A percentile compares a stretch with the other conserved stretches of the same genome.
Conservation (phyloP, 495 filamentous ascomycete species). For the Talaromyces stipitatus region DNA sequence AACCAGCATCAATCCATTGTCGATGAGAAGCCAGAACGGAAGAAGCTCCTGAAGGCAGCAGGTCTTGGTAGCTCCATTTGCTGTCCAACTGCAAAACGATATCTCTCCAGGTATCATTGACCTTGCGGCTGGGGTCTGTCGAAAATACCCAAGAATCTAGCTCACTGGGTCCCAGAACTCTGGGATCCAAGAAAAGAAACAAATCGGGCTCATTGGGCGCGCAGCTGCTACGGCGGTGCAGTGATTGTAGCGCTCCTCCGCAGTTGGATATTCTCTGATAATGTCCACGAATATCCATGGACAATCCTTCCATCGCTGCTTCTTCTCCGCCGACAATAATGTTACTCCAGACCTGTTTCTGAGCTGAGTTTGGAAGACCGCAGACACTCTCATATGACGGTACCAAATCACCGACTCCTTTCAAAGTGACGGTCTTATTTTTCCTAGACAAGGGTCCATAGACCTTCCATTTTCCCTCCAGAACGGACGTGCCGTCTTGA, state of each 20-base stretch:
- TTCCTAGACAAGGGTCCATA: slow-evolving; percentile 28
- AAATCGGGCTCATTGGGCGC: slow-evolving; percentile 23
- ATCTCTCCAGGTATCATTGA: slow-evolving; percentile 45
- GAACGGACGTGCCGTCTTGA: slow-evolving; percentile 10
- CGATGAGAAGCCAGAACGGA: not conserved
- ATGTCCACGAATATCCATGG: slow-evolving; percentile 41
- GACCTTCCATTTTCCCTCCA: slow-evolving; percentile 46
- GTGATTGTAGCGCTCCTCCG: slow-evolving; percentile 53
- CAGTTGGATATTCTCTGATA: slow-evolving; percentile 56
- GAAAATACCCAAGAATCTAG: slow-evolving; percentile 63
- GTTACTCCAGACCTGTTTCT: slow-evolving; percentile 31
- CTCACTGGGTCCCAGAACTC: slow-evolving; percentile 30
- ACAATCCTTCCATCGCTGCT: slow-evolving; percentile 20
- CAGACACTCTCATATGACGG: slow-evolving; percentile 22
- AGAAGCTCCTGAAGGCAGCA: not conserved
- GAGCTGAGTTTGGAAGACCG: slow-evolving; percentile 29
- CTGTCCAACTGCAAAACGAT: slow-evolving; percentile 35
- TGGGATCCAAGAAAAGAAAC: slow-evolving; percentile 62
- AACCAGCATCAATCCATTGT: not conserved
- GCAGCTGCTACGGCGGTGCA: slow-evolving; percentile 40
- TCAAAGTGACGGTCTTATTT: slow-evolving; percentile 5
- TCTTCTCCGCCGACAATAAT: slow-evolving; percentile 25
- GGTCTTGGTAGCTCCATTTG: slow-evolving; percentile 15
- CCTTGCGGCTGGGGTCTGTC: slow-evolving; percentile 37
- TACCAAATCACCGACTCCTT: slow-evolving; percentile 16